Conservation (phyloP, 306 rosid genomes). For the Trifolium fragiferum region DNA sequence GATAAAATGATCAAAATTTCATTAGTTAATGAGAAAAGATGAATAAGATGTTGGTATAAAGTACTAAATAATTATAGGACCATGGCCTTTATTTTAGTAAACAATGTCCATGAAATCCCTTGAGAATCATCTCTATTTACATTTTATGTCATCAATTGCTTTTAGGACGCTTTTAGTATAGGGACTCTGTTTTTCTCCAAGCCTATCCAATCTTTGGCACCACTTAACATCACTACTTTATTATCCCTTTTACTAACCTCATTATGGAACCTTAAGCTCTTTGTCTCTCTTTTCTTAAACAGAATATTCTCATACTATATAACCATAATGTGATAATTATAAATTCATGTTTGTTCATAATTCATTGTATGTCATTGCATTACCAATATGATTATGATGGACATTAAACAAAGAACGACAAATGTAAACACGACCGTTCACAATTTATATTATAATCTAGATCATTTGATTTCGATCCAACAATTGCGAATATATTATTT, state of each 20-base stretch:
- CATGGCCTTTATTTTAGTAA: conserved; percentile 26
- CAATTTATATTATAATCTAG: too few relatives aligned
- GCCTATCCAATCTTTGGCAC: conserved; percentile 39
- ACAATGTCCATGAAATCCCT: conserved; percentile 41
- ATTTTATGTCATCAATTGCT: conserved; percentile 46
- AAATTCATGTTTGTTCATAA: conserved; percentile 10
- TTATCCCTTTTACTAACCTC: conserved; percentile 31
- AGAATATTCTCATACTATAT: conserved; percentile 16
- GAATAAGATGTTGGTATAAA: conserved; percentile 26
- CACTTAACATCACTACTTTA: conserved; percentile 30
- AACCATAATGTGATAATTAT: conserved; percentile 29
- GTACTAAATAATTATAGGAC: conserved; percentile 42
- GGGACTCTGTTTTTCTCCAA: conserved; percentile 45
- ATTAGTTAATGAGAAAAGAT: conserved; percentile 25
- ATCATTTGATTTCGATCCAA: too few relatives aligned
- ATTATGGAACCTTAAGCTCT: conserved; percentile 16
- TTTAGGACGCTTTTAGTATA: conserved; percentile 41
- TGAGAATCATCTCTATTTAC: conserved; percentile 41
- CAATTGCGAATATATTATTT: too few relatives aligned
- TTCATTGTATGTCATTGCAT: conserved; percentile 36
- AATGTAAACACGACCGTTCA: conserved; percentile 3
- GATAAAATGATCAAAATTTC: conserved; percentile 26
- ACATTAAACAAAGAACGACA: conserved; percentile 9
- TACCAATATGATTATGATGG: conserved; percentile 22
- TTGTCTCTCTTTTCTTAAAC: conserved; percentile 23